phyloP scores from a whole-genome alignment of 176 grass and related monocot genomes.

The Eragrostis nindensis region DNA sequence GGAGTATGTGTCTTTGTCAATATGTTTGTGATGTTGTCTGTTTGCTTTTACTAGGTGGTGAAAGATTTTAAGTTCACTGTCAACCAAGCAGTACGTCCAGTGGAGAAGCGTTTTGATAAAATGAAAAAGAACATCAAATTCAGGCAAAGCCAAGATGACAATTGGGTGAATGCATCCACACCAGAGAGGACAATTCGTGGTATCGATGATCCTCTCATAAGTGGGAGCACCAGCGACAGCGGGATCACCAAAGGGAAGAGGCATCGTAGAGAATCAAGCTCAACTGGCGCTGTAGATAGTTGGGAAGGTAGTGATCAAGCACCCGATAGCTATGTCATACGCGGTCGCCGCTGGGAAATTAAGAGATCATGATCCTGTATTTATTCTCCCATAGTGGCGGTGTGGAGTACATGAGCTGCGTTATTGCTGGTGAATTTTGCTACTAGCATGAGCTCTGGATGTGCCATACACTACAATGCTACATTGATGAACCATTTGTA shows the following conservation, averaged over 20 bases:
- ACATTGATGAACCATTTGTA: not conserved
- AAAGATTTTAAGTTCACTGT: conserved; percentile 94
- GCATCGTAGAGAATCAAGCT: conserved; percentile 38
- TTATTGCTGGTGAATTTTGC: conserved; percentile 37
- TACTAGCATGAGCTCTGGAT: not conserved
- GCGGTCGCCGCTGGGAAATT: conserved; percentile 47
- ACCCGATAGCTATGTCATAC: conserved; percentile 39
- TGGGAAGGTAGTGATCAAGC: conserved; percentile 44
- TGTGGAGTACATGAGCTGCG: not conserved
- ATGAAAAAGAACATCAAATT: conserved; percentile 62
- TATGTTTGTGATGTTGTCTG: not conserved
- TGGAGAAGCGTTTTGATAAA: conserved; percentile 72
- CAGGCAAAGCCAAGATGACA: conserved; percentile 63
- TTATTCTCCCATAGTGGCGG: not conserved
- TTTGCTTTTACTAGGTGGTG: conserved; percentile 54
- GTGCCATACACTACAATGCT: not conserved
- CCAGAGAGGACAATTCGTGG: conserved; percentile 54
- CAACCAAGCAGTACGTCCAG: conserved; percentile 70
- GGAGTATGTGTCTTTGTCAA: not conserved
- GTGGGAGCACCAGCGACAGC: conserved; percentile 65
- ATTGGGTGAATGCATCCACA: conserved; percentile 50
- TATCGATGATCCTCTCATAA: conserved; percentile 82
- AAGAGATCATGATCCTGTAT: conserved; percentile 31
- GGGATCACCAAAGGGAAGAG: conserved; percentile 48
- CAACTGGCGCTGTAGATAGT: conserved; percentile 22